phyloP scores from a whole-genome alignment of 1,284 basidiomycete species.

The Microbotryum saponariae region DNA sequence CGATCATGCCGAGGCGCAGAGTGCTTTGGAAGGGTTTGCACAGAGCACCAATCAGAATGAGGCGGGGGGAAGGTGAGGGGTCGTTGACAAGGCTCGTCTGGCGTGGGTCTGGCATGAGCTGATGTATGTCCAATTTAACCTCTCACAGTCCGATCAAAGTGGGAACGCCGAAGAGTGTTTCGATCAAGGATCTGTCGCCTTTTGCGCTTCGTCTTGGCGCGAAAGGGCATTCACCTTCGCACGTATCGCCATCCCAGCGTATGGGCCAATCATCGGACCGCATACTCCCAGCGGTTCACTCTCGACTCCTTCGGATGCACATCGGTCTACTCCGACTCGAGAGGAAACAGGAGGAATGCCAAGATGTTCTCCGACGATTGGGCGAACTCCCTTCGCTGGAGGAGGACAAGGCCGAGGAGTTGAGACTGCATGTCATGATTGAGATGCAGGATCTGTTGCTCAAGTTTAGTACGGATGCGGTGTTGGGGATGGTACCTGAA shows the following conservation, averaged over 20 bases:
- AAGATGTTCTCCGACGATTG: conserved; percentile 9
- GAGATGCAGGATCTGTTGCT: conserved; percentile 33
- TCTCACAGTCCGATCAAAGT: conserved; percentile 3
- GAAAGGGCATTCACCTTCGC: no score
- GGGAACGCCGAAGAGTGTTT: background rate
- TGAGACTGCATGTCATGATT: conserved; percentile 50
- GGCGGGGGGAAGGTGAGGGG: background rate
- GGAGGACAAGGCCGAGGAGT: conserved; percentile 49
- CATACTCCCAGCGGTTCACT: conserved; percentile 59
- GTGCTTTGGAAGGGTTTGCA: conserved; percentile 39
- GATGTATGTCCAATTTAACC: no score
- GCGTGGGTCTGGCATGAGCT: no score
- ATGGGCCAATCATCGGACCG: conserved; percentile 45
- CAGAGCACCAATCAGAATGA: conserved; percentile 7
- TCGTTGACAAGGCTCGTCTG: no score
- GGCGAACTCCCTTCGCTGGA: conserved; percentile 36
- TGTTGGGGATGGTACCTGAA: conserved; percentile 42
- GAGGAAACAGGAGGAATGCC: conserved; percentile 7
- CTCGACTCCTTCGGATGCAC: conserved; percentile 61
- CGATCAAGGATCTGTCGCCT: conserved; percentile 43
- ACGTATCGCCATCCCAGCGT: conserved; percentile 10
- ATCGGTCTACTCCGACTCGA: conserved; percentile 6
- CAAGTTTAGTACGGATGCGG: conserved; percentile 32
- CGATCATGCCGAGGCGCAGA: conserved; percentile 40
- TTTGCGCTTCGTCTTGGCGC: no score